Base-by-base conservation (phyloP, 331 rosid species). In the Telfairia occidentalis region DNA sequence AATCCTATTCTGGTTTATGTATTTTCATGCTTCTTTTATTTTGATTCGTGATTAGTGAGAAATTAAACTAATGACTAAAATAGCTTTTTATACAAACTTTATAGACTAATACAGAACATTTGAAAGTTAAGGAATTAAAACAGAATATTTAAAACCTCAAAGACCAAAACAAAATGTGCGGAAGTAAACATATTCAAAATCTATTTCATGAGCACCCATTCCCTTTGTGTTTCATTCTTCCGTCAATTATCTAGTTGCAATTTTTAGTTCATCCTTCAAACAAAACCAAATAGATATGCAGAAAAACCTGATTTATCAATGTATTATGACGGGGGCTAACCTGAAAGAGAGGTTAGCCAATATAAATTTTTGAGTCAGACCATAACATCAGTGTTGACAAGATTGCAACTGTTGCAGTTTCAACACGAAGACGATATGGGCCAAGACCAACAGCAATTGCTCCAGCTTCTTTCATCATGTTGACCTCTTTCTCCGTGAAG, bases 361-460 rank as follows among this genome's bases (percentile, higher is more conserved):
- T 21, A 28, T 58, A 75, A 42, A 19, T 24, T 67, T 24, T 67
- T 23, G 74, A 40, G 38, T 91, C 98, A 26, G 92, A 89, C 98
- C 96, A 94, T 67, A 91, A 79, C 92, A 88, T 88, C 71, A 90
- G 79, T 48, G 92, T 86, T 26, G 92, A 84, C 77, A 94, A 73
- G 79, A 94, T 88, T 21, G 97, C 89, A 78, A 94, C 81, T 1
- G 98, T 80, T 75, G 98, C 98, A 42, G 97, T 94, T 89, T 94
- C 98, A 45, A 94, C 96, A 66, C 97, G 88, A 16, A 94, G 87
- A 30, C 97, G 95, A 77, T 88, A 87, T 32, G 90, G 88, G 37
- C 98, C 98, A 30, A 94, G 98, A 66, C 92, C 91, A 59, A 89
- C 96, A 40, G 87, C 59, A 23, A 67, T 84, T 65, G 95, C 97